Percentiles rank a stretch among this genome's conserved stretches.
Evolutionary conservation across 805 yeast genomes (phyloP).

Genomic region (Komagataella phaffii): DNA sequence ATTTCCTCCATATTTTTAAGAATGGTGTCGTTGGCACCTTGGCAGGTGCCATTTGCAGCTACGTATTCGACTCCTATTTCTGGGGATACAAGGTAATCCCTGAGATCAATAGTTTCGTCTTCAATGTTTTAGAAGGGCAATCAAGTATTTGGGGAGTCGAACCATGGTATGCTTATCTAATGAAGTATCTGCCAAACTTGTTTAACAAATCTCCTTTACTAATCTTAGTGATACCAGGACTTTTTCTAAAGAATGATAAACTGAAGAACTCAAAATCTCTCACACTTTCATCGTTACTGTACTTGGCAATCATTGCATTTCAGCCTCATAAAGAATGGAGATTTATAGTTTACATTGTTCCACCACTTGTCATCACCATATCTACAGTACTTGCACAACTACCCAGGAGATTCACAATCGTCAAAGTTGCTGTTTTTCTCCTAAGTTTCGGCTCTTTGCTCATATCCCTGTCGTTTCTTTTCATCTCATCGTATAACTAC

Average conservation of each 20-base stretch:
- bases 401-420: slow-evolving; percentile 4
- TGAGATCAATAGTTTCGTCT: slow-evolving; percentile 58
- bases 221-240: slow-evolving; percentile 22
- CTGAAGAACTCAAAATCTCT: slow-evolving; percentile 25
- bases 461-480: slow-evolving; percentile 18
- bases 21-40: slow-evolving; percentile 35
- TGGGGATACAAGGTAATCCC: slow-evolving; percentile 54
- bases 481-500: slow-evolving; percentile 60
- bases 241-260: slow-evolving; percentile 11
- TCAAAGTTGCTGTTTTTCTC: neutral
- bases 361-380: slow-evolving; percentile 51
- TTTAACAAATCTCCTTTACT: slow-evolving; percentile 33
- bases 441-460: slow-evolving; percentile 12
- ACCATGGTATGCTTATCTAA: slow-evolving; percentile 59
- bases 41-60: slow-evolving; percentile 34
- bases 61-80: slow-evolving; percentile 56
- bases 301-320: slow-evolving; percentile 51
- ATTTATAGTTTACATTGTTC: slow-evolving; percentile 66
- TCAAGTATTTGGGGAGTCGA: slow-evolving; percentile 76
- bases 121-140: slow-evolving; percentile 67
- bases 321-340: slow-evolving; percentile 96
- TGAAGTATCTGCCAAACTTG: slow-evolving; percentile 32
- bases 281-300: slow-evolving; percentile 37
- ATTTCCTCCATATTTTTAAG: slow-evolving; percentile 12
- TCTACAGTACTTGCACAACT: slow-evolving; percentile 39